These are phyloP conservation scores for Scheffersomyces lignosus DNA, from an alignment of 805 yeast genomes.

Conservation along the genomic window DNA sequence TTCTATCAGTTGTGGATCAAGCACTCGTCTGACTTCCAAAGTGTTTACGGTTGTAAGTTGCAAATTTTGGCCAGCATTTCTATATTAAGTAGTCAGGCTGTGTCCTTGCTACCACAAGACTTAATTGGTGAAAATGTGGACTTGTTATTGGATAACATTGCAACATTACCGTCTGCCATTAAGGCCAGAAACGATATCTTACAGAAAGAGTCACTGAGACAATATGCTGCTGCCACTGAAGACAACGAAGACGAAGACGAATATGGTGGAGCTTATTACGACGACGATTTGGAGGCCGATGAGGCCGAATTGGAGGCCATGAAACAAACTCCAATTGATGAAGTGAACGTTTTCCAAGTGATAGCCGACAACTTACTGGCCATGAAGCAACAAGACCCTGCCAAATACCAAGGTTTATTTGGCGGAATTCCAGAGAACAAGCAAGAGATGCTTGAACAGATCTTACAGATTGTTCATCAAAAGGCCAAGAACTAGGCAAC, in stretches of 20 bases:
- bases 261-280: conserved; percentile 27
- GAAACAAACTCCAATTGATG: conserved; percentile 76
- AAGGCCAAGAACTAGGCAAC: neutral
- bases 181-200: conserved; percentile 46
- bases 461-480: conserved; percentile 6
- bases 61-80: conserved; percentile 49
- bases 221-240: conserved; percentile 18
- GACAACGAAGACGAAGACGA: conserved; percentile 29
- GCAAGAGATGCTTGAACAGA: conserved; percentile 28
- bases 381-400: conserved; percentile 49
- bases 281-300: conserved; percentile 48
- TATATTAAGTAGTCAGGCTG: conserved; percentile 32
- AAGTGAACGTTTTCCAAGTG: conserved; percentile 65
- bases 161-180: conserved; percentile 49
- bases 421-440: conserved; percentile 38
- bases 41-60: conserved; percentile 56
- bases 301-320: conserved; percentile 83
- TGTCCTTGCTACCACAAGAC: conserved; percentile 32
- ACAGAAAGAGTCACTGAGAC: conserved; percentile 39
- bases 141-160: conserved; percentile 41
- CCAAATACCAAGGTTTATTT: conserved; percentile 50
- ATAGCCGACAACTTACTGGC: conserved; percentile 56
- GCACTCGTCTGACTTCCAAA: conserved; percentile 45
- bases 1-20: conserved; percentile 51
- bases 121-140: conserved; percentile 38